Evolutionary conservation across 192 early-diverging fungal genomes (phyloP).

Genomic region (Coemansia sp.): DNA sequence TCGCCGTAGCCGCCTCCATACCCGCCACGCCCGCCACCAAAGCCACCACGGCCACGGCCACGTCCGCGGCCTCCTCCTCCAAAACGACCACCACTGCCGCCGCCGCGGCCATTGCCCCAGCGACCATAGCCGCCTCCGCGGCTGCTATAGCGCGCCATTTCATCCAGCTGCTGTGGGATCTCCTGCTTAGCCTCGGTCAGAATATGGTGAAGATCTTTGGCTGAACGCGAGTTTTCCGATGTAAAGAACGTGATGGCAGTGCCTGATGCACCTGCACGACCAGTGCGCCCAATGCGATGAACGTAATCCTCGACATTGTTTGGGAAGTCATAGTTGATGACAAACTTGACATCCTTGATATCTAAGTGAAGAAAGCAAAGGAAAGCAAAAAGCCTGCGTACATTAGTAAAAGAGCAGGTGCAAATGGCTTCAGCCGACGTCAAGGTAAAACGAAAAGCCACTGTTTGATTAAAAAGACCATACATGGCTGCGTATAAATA

Average conservation of each 20-base stretch:
- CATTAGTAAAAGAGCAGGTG: too few relatives aligned
- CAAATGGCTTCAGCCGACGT: too few relatives aligned
- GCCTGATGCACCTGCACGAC: slow-evolving; percentile 87
- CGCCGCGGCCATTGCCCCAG: slow-evolving; percentile 49
- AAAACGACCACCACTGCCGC: slow-evolving; percentile 49
- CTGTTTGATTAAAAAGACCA: neutral
- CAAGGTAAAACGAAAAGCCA: too few relatives aligned
- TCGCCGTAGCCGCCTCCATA: slow-evolving; percentile 27
- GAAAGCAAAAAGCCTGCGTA: neutral
- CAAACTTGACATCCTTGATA: slow-evolving; percentile 94
- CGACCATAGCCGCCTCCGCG: slow-evolving; percentile 58
- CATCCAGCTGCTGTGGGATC: slow-evolving; percentile 76
- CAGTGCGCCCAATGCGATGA: slow-evolving; percentile 96
- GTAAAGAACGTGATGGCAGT: slow-evolving; percentile 95
- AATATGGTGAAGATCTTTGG: slow-evolving; percentile 83
- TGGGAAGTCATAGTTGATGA: slow-evolving; percentile 97
- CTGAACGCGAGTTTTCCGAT: slow-evolving; percentile 76
- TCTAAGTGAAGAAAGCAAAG: slow-evolving; percentile 48
- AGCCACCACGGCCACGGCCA: slow-evolving; percentile 25
- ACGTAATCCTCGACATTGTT: slow-evolving; percentile 87
- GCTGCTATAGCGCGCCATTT: slow-evolving; percentile 63
- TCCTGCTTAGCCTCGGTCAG: slow-evolving; percentile 89
- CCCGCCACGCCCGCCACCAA: slow-evolving; percentile 21
- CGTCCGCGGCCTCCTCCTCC: slow-evolving; percentile 23
- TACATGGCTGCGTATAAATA: neutral